Evolutionary conservation across 768 basidiomycete species (phyloP).

Genomic region (Mycena alexandri): DNA sequence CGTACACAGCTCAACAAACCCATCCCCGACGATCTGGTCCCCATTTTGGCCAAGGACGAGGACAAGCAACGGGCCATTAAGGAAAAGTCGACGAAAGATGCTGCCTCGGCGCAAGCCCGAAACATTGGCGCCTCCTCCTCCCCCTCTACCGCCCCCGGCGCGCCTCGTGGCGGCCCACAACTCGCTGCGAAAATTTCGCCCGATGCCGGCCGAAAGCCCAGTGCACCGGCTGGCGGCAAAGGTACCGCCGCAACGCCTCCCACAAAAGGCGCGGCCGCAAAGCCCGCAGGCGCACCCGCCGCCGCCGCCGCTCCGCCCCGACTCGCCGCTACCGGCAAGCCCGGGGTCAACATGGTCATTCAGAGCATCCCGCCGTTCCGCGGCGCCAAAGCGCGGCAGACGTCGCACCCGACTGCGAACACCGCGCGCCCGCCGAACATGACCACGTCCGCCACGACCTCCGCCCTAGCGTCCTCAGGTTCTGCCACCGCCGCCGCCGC

Average conservation of each 20-base stretch:
- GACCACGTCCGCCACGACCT: conserved; percentile 41
- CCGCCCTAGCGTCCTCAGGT: conserved; percentile 45
- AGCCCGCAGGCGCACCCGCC: conserved; percentile 38
- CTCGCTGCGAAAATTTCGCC: conserved; percentile 46
- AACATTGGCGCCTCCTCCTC: conserved; percentile 72
- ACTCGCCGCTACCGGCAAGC: conserved; percentile 57
- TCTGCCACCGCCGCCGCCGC: conserved; percentile 31
- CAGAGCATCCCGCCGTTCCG: conserved; percentile 93
- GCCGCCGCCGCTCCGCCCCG: conserved; percentile 44
- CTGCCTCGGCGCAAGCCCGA: conserved; percentile 74
- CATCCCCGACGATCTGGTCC: conserved; percentile 93
- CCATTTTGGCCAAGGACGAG: conserved; percentile 94
- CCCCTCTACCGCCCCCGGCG: conserved; percentile 62
- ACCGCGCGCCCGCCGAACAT: conserved; percentile 34
- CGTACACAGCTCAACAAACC: conserved; percentile 85
- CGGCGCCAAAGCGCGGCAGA: conserved; percentile 60
- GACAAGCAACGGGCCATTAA: conserved; percentile 88
- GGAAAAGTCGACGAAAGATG: conserved; percentile 81
- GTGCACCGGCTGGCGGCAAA: conserved; percentile 22
- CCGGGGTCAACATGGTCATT: conserved; percentile 79
- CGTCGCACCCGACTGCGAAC: conserved; percentile 29
- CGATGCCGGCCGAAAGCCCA: conserved; percentile 36
- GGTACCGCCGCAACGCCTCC: conserved; percentile 38
- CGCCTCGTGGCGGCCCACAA: conserved; percentile 46
- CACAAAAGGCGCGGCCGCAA: conserved; percentile 49